Conservation (phyloP, 169 alveolate species). For the Plasmodium ovale region DNA sequence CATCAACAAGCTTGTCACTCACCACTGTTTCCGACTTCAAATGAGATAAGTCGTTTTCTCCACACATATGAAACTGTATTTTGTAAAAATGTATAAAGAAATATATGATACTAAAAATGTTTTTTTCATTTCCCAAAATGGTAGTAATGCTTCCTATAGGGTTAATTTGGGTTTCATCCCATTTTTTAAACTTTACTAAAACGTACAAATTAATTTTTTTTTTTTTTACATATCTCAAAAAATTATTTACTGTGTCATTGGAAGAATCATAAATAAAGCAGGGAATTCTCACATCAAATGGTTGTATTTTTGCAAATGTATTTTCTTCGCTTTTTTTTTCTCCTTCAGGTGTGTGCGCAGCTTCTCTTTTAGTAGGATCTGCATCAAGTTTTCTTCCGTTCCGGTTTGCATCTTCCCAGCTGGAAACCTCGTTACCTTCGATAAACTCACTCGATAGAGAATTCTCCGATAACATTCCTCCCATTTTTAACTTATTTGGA, state of each 20-base stretch:
- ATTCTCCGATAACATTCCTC: too few species aligned
- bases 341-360: too few species aligned
- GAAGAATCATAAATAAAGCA: constrained; percentile 58
- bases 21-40: constrained; percentile 20
- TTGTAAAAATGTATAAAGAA: constrained; percentile 60
- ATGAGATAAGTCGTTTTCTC: constrained; percentile 24
- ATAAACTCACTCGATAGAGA: neutral
- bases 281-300: constrained; percentile 42
- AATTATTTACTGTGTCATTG: neutral
- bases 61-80: constrained; percentile 47
- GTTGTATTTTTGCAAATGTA: constrained; percentile 51
- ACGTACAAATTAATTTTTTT: constrained; percentile 52
- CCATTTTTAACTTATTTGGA: constrained; percentile 9
- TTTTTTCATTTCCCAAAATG: constrained; percentile 71
- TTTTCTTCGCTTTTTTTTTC: neutral
- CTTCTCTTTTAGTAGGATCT: too few species aligned
- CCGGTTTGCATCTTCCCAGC: too few species aligned
- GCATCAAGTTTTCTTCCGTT: too few species aligned
- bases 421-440: neutral
- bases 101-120: constrained; percentile 57
- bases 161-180: constrained; percentile 63
- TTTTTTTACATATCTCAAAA: constrained; percentile 31
- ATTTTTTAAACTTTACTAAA: constrained; percentile 49
- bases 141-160: constrained; percentile 61
- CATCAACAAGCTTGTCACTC: constrained; percentile 7